Evolutionary conservation across 345 rosid species (phyloP), one percentile per base, ranked within the genome.

Genomic region (Gossypium bickii): DNA sequence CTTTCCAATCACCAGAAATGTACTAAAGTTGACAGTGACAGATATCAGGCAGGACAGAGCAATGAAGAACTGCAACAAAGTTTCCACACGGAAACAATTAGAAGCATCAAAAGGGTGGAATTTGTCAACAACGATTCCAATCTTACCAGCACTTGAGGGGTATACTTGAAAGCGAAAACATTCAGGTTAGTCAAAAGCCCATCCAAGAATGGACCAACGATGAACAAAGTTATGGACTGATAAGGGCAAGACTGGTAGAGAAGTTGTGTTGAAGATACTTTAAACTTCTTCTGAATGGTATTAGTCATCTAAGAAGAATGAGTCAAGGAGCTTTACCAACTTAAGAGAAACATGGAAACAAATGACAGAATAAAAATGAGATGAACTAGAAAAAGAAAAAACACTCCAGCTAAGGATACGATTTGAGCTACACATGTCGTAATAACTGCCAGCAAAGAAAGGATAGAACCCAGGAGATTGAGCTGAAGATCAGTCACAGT

Each of bases 401-500:
- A 34, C 41, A 34, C n/a, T 77, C 77, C 74, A 66, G 80, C 45
- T 22, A 72, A 89, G 97, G 91, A 93, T 96, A 96, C 98, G 88
- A 96, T 96, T 84, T 96, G 99, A 73, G 99, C 99, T 74, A 96
- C 83, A 47, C 99, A 96, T 18, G 99, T 93, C 41, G 99, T 96
- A 86, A 92, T 24, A 73, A 96, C 91, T 69, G 99, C 97, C 59
- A 96, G 91, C 76, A 96, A 74, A 47, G 99, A 96, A 86, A 96
- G 77, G 83, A 96, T 67, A 27, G 99, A 93, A 70, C 99, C 99
- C 81, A 93, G 83, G 80, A 86, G 86, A 84, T 95, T 95, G 78
- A 95, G 98, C 82, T 95, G 99, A 82, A 95, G 92, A 90, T 96
- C 99, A 55, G 99, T 96, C 53, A 96, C 95, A 15, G 99, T 96